phyloP scores from a whole-genome alignment of 2,329 filamentous ascomycete species.

The Hawksworthiomyces lignivorus region DNA sequence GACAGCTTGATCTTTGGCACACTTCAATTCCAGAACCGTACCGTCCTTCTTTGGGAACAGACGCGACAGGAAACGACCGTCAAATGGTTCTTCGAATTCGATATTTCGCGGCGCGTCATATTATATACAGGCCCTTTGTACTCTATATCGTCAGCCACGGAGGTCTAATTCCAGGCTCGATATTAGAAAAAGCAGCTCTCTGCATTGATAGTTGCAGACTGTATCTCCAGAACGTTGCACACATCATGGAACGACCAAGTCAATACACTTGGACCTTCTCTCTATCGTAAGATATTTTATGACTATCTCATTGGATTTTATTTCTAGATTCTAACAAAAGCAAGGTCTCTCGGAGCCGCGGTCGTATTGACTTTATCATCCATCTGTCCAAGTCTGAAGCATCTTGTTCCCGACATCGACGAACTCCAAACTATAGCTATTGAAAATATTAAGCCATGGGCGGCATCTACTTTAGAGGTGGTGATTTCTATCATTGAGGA shows the following conservation, averaged over 20 bases:
- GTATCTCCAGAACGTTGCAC: constrained; percentile 22
- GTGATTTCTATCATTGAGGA: constrained; percentile 23
- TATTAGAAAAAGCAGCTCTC: constrained; percentile 22
- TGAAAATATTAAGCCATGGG: constrained; percentile 21
- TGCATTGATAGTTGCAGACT: constrained; percentile 25
- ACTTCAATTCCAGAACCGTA: constrained; percentile 23
- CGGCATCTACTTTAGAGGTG: constrained; percentile 20
- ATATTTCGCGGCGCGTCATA: constrained; percentile 26
- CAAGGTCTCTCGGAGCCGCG: constrained; percentile 24
- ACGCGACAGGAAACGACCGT: constrained; percentile 17
- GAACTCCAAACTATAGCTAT: constrained; percentile 21
- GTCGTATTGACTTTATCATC: constrained; percentile 26
- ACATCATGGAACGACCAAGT: constrained; percentile 21
- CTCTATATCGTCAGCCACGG: constrained; percentile 21
- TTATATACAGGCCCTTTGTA: constrained; percentile 26
- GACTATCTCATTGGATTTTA: too few species aligned
- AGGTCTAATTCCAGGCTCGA: constrained; percentile 13
- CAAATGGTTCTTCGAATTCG: constrained; percentile 23
- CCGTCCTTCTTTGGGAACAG: constrained; percentile 19
- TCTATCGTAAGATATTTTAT: constrained; percentile 21
- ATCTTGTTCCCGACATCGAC: constrained; percentile 24
- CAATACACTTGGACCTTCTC: constrained; percentile 29
- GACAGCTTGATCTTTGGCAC: constrained; percentile 25
- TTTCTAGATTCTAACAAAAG: background rate
- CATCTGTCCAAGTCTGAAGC: constrained; percentile 13